Conservation (phyloP, 2,329 filamentous ascomycete genomes). For the Scedosporium dehoogii region DNA sequence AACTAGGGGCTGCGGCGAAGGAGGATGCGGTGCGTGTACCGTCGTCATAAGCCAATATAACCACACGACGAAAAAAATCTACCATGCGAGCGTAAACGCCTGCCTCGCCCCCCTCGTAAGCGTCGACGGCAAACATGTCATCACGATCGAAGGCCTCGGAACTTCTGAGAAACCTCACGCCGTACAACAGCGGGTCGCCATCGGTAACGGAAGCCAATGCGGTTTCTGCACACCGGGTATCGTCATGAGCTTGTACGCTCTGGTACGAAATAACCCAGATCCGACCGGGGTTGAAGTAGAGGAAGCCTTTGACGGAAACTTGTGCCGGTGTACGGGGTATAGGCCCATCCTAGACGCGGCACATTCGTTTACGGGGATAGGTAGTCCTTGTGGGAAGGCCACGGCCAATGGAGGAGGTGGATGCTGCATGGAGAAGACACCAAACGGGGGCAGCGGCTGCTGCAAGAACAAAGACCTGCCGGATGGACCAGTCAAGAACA, state of each 20-base stretch:
- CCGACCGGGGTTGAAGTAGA: constrained; percentile 79
- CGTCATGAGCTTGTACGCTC: constrained; percentile 93
- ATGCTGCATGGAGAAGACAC: constrained; percentile 62
- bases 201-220: constrained; percentile 84
- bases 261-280: constrained; percentile 72
- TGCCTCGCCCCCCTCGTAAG: constrained; percentile 88
- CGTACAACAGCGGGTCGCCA: constrained; percentile 81
- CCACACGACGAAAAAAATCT: constrained; percentile 82
- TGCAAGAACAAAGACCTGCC: constrained; percentile 53
- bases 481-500: constrained; percentile 46
- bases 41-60: constrained; percentile 92
- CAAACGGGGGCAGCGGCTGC: constrained; percentile 43
- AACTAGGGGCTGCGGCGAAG: constrained; percentile 75
- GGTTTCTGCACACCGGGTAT: constrained; percentile 96
- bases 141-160: constrained; percentile 94
- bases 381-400: constrained; percentile 37
- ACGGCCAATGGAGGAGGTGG: constrained; percentile 36
- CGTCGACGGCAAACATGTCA: constrained; percentile 94
- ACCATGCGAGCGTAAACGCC: constrained; percentile 94
- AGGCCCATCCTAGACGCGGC: constrained; percentile 89
- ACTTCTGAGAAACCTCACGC: constrained; percentile 80
- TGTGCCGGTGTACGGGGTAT: constrained; percentile 94
- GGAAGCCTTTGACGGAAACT: constrained; percentile 93
- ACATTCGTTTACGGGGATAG: constrained; percentile 57
- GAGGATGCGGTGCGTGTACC: constrained; percentile 92